These are phyloP conservation scores for Triadica sebifera DNA, from an alignment of 345 rosid genomes.

Conservation along the genomic window DNA sequence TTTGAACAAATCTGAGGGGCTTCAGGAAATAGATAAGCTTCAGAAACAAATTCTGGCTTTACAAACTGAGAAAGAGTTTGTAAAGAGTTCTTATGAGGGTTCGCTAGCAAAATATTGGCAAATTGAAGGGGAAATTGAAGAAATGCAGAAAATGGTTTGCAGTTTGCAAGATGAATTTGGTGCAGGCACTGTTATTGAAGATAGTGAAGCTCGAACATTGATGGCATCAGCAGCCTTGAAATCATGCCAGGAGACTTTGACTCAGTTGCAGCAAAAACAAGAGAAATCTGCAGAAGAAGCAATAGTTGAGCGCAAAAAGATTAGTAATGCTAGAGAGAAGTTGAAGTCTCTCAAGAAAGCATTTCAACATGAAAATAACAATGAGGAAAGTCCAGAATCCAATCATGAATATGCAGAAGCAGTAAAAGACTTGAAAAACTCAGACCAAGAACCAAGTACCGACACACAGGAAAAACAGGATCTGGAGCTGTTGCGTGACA, in stretches of 20 bases:
- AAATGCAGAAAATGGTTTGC: conserved; percentile 64
- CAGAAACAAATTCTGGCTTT: conserved; percentile 73
- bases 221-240: conserved; percentile 77
- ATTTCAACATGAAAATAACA: conserved; percentile 29
- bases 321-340: conserved; percentile 47
- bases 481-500: conserved; percentile 41
- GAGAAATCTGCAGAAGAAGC: conserved; percentile 56
- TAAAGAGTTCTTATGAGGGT: conserved; percentile 72
- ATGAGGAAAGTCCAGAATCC: conserved; percentile 10
- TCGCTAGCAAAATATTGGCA: conserved; percentile 73
- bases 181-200: conserved; percentile 66
- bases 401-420: conserved; percentile 24
- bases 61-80: conserved; percentile 90
- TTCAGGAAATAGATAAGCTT: conserved; percentile 63
- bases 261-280: conserved; percentile 65
- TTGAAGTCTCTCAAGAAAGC: conserved; percentile 46
- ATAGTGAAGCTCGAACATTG: conserved; percentile 70
- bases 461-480: conserved; percentile 37
- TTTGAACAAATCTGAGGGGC: conserved; percentile 61
- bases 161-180: conserved; percentile 81
- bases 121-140: conserved; percentile 55
- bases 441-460: conserved; percentile 31
- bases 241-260: conserved; percentile 75
- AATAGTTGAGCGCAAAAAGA: conserved; percentile 47
- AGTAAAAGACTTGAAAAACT: conserved; percentile 20